A percentile compares a stretch with the other conserved stretches of the same genome.
Evolutionary conservation across 805 yeast genomes (phyloP).

Genomic region (Candida peoriensis): DNA sequence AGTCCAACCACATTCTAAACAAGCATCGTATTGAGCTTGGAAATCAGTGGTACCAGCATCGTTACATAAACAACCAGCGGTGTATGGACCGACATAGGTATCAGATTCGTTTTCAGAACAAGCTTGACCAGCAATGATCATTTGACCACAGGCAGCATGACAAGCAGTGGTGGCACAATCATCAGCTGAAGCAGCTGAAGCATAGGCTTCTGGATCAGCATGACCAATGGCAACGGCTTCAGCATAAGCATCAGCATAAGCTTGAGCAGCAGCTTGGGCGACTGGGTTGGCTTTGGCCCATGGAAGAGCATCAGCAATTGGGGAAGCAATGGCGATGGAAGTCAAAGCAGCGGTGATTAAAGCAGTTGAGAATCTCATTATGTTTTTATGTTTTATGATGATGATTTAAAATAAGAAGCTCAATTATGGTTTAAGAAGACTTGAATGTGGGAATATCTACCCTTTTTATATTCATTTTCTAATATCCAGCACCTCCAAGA

Average conservation of each 20-base stretch:
- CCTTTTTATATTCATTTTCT: constrained; percentile 1
- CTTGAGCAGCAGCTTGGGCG: constrained; percentile 21
- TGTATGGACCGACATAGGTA: constrained; percentile 28
- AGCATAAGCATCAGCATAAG: constrained; percentile 23
- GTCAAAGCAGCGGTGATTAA: constrained; percentile 2
- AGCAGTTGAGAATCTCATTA: no score
- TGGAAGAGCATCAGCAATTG: constrained; percentile 13
- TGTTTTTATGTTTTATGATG: no score
- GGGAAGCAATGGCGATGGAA: constrained; percentile 5
- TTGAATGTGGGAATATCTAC: neutral
- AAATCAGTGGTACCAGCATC: constrained; percentile 24
- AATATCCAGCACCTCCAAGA: no score
- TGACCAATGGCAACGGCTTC: constrained; percentile 26
- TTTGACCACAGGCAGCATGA: constrained; percentile 32
- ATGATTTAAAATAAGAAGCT: no score
- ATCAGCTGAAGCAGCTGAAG: constrained; percentile 26
- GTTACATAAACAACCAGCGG: constrained; percentile 28
- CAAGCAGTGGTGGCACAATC: constrained; percentile 28
- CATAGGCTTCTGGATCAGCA: constrained; percentile 28
- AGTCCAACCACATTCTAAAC: constrained; percentile 38
- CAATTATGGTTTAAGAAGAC: no score
- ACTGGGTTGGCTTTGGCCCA: constrained; percentile 21
- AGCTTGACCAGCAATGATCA: constrained; percentile 27
- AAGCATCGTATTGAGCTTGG: constrained; percentile 24
- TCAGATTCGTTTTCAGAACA: constrained; percentile 22